Base-by-base conservation (phyloP, 192 early-diverging fungal species). In the Mortierella alpina region DNA sequence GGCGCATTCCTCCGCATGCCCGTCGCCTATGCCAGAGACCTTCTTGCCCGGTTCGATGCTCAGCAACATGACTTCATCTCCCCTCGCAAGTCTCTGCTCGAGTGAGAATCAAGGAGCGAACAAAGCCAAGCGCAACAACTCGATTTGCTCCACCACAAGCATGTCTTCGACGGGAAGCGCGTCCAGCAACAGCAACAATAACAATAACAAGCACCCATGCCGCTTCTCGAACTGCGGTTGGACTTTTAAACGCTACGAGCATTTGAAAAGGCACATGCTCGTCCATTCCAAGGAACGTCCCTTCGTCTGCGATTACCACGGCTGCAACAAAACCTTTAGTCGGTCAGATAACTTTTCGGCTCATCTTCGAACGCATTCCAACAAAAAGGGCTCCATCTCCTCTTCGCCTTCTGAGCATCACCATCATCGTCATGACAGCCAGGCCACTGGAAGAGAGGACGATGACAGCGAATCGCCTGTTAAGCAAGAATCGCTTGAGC, bases 231-330 rank as follows among this genome's bases (percentile, higher is more conserved):
- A 86, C 55, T 84, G 86, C 63, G 59, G 68, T 44, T 83, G 83
- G 75, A 83, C 66, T 31, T 92, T 92, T 73, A 94, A 94, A 81
- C 86, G 31, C 31, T 31, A 90, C 63, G 90, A 92, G 68, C 92
- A 93, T 64, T 82, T 93, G n/a, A 91, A 90, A 40, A 88, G 92
- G 23, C 92, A 93, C 75, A 84, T 88, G 83, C 87, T 91, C 55
- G 89, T 88, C 5, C 91, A 92, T 74, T 87, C 91, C 46, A 90
- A 90, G 46, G 89, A 90, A 58, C 85, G 88, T 66, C 88, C 91
- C 41, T 93, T 31, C 31, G 31, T 31, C 31, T 31, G 31, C 31
- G 31, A 31, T 31, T 31, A 31, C 31, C 31, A 31, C 31, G 31
- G 31, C 31, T 31, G 93, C 75, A 87, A 87, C 64, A 93, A 93